Base-by-base conservation (phyloP, 176 grass and related monocot species). In the Zea luxurians region DNA sequence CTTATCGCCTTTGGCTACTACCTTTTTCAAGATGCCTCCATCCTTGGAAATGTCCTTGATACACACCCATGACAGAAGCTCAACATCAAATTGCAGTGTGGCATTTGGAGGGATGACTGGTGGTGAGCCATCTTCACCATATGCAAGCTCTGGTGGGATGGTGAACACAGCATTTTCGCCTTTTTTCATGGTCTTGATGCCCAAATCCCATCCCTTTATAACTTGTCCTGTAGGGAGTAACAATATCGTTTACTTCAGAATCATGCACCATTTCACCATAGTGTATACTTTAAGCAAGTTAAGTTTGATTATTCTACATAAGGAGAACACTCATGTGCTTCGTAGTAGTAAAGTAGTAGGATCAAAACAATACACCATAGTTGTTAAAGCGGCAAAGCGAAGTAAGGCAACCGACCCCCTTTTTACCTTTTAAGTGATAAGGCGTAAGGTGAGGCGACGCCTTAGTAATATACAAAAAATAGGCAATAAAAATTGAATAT, bases 201-300 rank as follows among this genome's bases (percentile, higher is more conserved):
- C 93, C 82, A 93, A 76, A 77, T 97, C 93, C 93, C 93, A 97
- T 68, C 93, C 93, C 53, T 97, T 97, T 76, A 97, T 93, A 60
- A 93, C 93, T 88, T 93, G 83, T 7, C 88, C 93, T 97, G 69
- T 58, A 81, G 43, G 50, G 45, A 52, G 60, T 58, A 74, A 16
- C 0, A 11, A 11, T 11, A 80, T 52, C 1, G 15, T 38, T 77
- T 45, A 13, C n/a, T 12, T 83, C 58, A 35, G 27, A 55, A 46
- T 61, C 27, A 21, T 15, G 16, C 16, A 52, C 46, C 35, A 75
- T 42, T 64, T 5, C 52, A 58, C 21, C 10, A 8, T 46, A n/a
- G 43, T 47, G 64, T 73, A 17, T 53, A 58, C 43, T 46, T 47
- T 21, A 65, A 54, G 49, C 0, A 36, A 77, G 4, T 10, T 8